These are phyloP conservation scores for Trametes elegans DNA, from an alignment of 768 basidiomycete genomes.

Conservation along the genomic window DNA sequence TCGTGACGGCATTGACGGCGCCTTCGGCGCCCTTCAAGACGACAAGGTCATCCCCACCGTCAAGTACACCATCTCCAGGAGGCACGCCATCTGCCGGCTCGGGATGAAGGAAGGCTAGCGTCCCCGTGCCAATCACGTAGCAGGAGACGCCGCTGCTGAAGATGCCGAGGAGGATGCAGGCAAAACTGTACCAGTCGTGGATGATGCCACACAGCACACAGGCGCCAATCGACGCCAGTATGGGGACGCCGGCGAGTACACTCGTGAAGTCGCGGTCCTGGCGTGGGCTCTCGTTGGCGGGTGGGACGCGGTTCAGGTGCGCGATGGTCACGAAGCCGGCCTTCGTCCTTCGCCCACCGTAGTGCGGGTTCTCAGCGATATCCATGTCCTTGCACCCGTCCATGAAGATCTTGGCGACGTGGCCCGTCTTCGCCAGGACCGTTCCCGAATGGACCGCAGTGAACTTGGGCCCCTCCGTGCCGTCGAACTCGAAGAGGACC, in stretches of 20 bases:
- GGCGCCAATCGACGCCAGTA: not conserved
- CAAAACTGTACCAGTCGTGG: slow-evolving; percentile 2
- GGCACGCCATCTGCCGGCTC: slow-evolving; percentile 4
- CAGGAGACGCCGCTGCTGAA: slow-evolving; percentile 11
- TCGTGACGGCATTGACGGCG: slow-evolving; percentile 6
- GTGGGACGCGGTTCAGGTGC: not conserved
- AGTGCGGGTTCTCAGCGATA: not conserved
- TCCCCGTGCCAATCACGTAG: slow-evolving; percentile 6
- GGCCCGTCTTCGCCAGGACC: slow-evolving; percentile 9
- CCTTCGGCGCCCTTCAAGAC: slow-evolving; percentile 1
- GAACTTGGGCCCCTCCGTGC: slow-evolving; percentile 7
- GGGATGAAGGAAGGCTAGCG: slow-evolving; percentile 15
- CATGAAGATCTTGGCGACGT: slow-evolving; percentile 7
- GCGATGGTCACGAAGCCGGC: slow-evolving; percentile 1
- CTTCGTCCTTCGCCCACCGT: not conserved
- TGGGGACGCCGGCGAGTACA: not conserved
- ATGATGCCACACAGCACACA: not conserved
- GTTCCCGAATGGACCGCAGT: slow-evolving; percentile 8
- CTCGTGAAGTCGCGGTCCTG: not conserved
- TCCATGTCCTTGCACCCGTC: slow-evolving; percentile 1
- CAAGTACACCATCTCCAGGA: slow-evolving; percentile 9
- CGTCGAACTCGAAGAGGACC: slow-evolving; percentile 13
- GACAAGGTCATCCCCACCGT: not conserved
- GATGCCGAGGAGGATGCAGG: slow-evolving; percentile 1
- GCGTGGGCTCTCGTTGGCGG: not conserved